phyloP scores from a whole-genome alignment of 805 yeast species.

The Candida nonsorbophila region DNA sequence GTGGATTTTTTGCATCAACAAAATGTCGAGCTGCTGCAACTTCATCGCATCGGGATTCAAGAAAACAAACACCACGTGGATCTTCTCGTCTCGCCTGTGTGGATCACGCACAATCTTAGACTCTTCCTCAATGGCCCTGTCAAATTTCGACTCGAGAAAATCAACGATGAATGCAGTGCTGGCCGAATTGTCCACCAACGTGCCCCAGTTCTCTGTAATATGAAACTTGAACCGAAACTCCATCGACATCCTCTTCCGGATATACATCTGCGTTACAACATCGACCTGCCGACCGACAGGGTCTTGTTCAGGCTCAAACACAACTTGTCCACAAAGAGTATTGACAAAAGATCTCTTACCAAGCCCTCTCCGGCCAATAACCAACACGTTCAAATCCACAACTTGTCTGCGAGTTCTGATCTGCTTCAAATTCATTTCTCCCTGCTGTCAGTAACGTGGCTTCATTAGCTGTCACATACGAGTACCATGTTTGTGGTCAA shows the following conservation, averaged over 20 bases:
- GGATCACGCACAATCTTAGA: slow-evolving; percentile 5
- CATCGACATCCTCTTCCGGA: slow-evolving; percentile 45
- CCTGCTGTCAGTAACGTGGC: background rate
- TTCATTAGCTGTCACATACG: slow-evolving; percentile 1
- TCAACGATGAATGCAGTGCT: slow-evolving; percentile 8
- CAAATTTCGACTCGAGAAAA: slow-evolving; percentile 6
- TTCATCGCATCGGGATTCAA: slow-evolving; percentile 6
- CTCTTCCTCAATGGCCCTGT: slow-evolving; percentile 7
- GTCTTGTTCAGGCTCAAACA: slow-evolving; percentile 5
- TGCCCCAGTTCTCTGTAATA: slow-evolving; percentile 20
- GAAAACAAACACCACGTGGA: slow-evolving; percentile 8
- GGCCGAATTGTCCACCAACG: slow-evolving; percentile 13
- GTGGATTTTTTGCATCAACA: slow-evolving; percentile 6
- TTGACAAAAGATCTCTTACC: slow-evolving; percentile 76
- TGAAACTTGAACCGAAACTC: slow-evolving; percentile 14
- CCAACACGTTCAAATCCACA: slow-evolving; percentile 17
- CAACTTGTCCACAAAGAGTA: slow-evolving; percentile 53
- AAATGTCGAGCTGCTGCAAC: slow-evolving; percentile 7
- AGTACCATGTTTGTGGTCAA: slow-evolving; percentile 2
- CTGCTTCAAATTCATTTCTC: slow-evolving; percentile 1
- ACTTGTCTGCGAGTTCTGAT: slow-evolving; percentile 5
- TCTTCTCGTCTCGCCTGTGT: slow-evolving; percentile 4
- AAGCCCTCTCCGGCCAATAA: slow-evolving; percentile 36
- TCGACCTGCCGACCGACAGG: background rate
- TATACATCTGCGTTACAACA: too few species aligned